Evolutionary conservation across 2,329 filamentous ascomycete species (phyloP), one percentile per base, ranked within the genome.

Genomic region (Aureobasidium sp.): DNA sequence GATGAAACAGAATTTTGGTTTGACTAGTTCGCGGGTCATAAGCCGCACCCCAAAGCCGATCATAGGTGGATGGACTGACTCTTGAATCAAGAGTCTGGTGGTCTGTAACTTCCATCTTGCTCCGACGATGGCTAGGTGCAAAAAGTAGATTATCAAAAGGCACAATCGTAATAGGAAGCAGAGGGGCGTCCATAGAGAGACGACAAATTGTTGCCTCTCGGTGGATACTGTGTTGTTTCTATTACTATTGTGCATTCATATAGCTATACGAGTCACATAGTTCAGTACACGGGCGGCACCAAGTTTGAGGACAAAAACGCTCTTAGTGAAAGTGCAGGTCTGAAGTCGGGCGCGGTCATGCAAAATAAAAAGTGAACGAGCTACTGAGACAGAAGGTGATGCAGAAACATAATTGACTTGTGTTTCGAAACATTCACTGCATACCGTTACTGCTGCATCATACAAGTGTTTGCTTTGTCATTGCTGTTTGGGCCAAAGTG

Each of bases 1-100:
- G 55, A 48, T 3, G 24, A 39, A 26, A 27, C 55, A 39, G 55
- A 59, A 26, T 57, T 59, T 59, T 57, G 53, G 13, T 37, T 46
- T 44, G 53, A 32, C 29, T 59, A 59, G 55, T 29, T 34, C 20
- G 32, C 39, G 39, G 36, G 37, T 52, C 32, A 34, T 12, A 37
- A 44, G 41, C 41, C 41, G 32, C 5, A 1, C 27, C 32, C 20
- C 43, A 15, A 48, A 26, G 32, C 55, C 55, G 55, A 32, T 39
- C 4, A 32, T 9, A 44, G 24, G 15, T 36, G 37, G 43, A 46
- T 46, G 43, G 20, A 46, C 43, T 27, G 43, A 9, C 12, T 26
- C 26, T 47, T 26, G 44, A 27, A 17, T 32, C 29, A 32, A 32
- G 29, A 32, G 24, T 24, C 44, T 26, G 13, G 44, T 47, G 20